Conservation (phyloP, 2,329 filamentous ascomycete species). For the Colletotrichum liaoningense region DNA sequence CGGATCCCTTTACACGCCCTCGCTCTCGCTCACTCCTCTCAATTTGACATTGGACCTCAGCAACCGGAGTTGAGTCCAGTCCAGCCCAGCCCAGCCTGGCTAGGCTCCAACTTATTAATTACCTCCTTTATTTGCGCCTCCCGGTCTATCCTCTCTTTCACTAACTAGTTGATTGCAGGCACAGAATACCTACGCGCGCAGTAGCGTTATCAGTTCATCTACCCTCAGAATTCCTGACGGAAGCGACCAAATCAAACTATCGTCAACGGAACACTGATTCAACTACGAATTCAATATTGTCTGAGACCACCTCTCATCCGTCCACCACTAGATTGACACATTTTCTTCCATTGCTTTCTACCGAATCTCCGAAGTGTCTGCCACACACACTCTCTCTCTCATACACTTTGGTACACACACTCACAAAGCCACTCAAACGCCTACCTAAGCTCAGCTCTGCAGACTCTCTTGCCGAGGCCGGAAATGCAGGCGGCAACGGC, state of each 20-base stretch:
- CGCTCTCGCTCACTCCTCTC: background rate
- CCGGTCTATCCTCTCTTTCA: background rate
- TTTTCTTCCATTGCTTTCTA: constrained; percentile 27
- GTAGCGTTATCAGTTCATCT: constrained; percentile 1
- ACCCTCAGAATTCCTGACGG: constrained; percentile 1
- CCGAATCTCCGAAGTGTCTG: constrained; percentile 23
- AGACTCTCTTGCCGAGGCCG: constrained; percentile 32
- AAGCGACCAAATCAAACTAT: constrained; percentile 28
- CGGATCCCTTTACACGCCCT: background rate
- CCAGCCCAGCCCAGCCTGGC: background rate
- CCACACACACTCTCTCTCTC: background rate
- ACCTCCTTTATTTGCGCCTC: constrained; percentile 8
- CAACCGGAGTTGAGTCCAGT: constrained; percentile 23
- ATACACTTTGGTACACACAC: background rate
- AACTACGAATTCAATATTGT: constrained; percentile 23
- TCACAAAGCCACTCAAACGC: background rate
- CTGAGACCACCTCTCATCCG: constrained; percentile 21
- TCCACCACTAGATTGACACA: background rate
- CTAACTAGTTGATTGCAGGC: background rate
- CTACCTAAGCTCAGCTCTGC: constrained; percentile 21
- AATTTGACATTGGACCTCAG: background rate
- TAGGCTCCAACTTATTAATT: background rate
- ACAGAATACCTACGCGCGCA: background rate
- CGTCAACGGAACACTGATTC: constrained; percentile 2
- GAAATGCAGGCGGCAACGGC: constrained; percentile 32